A percentile compares a stretch with the other conserved stretches of the same genome.
These are phyloP conservation scores for Fusarium pseudograminearum DNA, from an alignment of 2,329 filamentous ascomycete species.

Conservation along the genomic window DNA sequence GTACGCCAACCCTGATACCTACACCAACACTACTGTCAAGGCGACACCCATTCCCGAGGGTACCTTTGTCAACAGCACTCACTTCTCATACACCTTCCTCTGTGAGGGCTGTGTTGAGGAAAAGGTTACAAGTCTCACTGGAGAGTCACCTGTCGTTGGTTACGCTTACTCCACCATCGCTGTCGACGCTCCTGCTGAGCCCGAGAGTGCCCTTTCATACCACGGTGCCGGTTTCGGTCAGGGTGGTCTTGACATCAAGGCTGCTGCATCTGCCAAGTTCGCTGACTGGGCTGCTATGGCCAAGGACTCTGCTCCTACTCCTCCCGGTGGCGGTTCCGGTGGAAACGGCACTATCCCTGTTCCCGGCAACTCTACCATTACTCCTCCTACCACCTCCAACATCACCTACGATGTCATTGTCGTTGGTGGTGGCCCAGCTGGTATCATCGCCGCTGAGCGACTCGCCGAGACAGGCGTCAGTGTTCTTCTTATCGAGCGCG, in stretches of 20 bases:
- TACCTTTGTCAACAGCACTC: constrained; percentile 64
- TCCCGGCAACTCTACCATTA: constrained; percentile 25
- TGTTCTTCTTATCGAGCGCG: constrained; percentile 47
- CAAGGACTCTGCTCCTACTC: constrained; percentile 27
- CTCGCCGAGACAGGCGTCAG: constrained; percentile 42
- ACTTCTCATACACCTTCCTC: constrained; percentile 66
- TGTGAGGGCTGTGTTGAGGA: constrained; percentile 59
- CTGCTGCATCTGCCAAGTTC: constrained; percentile 51
- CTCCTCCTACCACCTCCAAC: constrained; percentile 39
- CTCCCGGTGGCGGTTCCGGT: constrained; percentile 16
- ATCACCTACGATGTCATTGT: constrained; percentile 46
- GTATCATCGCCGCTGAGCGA: constrained; percentile 46
- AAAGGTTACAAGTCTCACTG: constrained; percentile 50
- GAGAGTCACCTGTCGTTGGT: constrained; percentile 50
- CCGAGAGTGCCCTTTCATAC: constrained; percentile 53
- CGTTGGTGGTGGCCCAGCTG: constrained; percentile 44
- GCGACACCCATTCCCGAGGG: constrained; percentile 62
- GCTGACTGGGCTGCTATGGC: constrained; percentile 46
- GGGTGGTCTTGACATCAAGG: constrained; percentile 51
- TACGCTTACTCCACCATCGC: constrained; percentile 56
- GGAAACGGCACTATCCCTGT: constrained; percentile 16
- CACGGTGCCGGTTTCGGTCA: constrained; percentile 57
- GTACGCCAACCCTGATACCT: constrained; percentile 62
- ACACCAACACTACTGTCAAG: constrained; percentile 55
- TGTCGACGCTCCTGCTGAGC: constrained; percentile 49